phyloP scores from a whole-genome alignment of 306 rosid species.

The Cyclanthera cordifolia region DNA sequence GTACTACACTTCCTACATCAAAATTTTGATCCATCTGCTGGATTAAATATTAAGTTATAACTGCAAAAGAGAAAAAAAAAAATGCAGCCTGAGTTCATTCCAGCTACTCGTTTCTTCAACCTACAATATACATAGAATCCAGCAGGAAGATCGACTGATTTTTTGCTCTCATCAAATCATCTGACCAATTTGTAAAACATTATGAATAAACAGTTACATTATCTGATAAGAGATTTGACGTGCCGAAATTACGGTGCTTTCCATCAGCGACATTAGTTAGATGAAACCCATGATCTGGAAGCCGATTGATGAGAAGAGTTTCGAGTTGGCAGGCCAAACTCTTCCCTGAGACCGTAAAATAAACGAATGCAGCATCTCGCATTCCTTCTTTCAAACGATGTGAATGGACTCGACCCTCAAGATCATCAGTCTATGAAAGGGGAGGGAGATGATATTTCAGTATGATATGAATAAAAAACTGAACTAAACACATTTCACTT shows the following conservation, averaged over 20 bases:
- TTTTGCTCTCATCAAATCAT: not conserved
- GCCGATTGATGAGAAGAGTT: slow-evolving; percentile 86
- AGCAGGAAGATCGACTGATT: not conserved
- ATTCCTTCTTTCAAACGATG: slow-evolving; percentile 70
- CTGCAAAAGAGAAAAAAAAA: slow-evolving; percentile 3
- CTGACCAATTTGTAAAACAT: slow-evolving; percentile 12
- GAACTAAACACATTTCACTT: not conserved
- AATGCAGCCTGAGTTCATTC: slow-evolving; percentile 3
- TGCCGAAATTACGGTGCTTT: slow-evolving; percentile 80
- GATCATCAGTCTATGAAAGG: slow-evolving; percentile 61
- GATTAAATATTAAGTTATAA: not conserved
- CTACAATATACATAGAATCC: not conserved
- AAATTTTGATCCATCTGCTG: not conserved
- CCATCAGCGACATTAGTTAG: slow-evolving; percentile 69
- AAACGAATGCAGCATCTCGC: slow-evolving; percentile 51
- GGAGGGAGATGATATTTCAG: not conserved
- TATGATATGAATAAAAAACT: not conserved
- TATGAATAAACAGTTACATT: slow-evolving; percentile 23
- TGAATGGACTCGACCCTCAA: slow-evolving; percentile 49
- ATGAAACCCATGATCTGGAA: slow-evolving; percentile 55
- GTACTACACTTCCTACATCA: not conserved
- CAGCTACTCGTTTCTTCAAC: not conserved
- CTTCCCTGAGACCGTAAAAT: slow-evolving; percentile 61
- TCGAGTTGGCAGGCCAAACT: slow-evolving; percentile 85
- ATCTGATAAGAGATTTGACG: slow-evolving; percentile 34